Evolutionary conservation across 1,139 yeast genomes (phyloP).

Genomic region (Lodderomyces orthopsilosis): DNA sequence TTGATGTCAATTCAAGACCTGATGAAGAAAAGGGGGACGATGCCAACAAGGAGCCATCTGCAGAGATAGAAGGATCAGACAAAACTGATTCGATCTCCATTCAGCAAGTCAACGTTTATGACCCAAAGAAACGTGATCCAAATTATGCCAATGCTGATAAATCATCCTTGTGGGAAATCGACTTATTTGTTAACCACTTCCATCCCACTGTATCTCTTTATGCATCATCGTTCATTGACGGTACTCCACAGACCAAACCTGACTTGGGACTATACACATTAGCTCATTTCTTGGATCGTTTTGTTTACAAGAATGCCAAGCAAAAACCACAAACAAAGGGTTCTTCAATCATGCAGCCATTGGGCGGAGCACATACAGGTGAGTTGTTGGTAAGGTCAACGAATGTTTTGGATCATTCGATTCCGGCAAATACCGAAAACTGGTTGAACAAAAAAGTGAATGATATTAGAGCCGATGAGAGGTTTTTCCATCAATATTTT

Average conservation of each 20-base stretch:
- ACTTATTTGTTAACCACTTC: slow-evolving; percentile 71
- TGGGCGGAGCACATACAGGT: slow-evolving; percentile 87
- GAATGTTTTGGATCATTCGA: slow-evolving; percentile 38
- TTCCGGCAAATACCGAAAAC: slow-evolving; percentile 78
- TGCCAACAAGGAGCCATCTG: slow-evolving; percentile 8
- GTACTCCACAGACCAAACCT: slow-evolving; percentile 55
- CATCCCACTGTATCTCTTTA: slow-evolving; percentile 90
- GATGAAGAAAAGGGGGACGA: slow-evolving; percentile 22
- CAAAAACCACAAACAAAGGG: slow-evolving; percentile 72
- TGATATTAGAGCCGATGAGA: slow-evolving; percentile 82
- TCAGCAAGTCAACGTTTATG: slow-evolving; percentile 45
- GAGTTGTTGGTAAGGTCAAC: slow-evolving; percentile 70
- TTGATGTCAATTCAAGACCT: slow-evolving; percentile 40
- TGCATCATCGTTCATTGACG: slow-evolving; percentile 61
- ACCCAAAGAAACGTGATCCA: slow-evolving; percentile 90
- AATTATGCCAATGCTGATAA: slow-evolving; percentile 76
- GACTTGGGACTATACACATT: slow-evolving; percentile 86
- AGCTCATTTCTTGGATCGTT: slow-evolving; percentile 89
- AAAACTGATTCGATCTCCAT: slow-evolving; percentile 13
- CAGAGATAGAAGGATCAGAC: slow-evolving; percentile 13
- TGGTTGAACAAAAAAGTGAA: slow-evolving; percentile 70
- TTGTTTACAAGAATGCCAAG: slow-evolving; percentile 91
- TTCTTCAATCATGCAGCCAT: slow-evolving; percentile 94
- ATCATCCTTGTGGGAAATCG: slow-evolving; percentile 84
- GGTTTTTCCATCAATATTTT: slow-evolving; percentile 87